A percentile compares a stretch with the other conserved stretches of the same genome.
phyloP scores from a whole-genome alignment of 2,329 filamentous ascomycete genomes.

The Pseudogymnoascus sp. region DNA sequence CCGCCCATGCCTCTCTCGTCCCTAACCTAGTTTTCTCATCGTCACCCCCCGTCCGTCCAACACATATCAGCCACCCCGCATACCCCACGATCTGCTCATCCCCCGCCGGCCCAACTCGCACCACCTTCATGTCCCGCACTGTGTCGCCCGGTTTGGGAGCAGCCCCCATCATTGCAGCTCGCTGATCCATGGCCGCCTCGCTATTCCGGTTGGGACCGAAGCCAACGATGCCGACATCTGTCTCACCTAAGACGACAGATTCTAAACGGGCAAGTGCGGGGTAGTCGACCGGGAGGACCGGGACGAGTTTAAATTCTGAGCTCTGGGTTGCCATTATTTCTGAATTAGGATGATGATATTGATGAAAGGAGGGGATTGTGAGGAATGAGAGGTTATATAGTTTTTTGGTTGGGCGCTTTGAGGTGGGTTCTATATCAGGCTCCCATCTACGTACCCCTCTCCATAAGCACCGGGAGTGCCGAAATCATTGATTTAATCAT shows the following conservation, averaged over 20 bases:
- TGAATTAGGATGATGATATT: not conserved
- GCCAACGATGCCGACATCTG: slow-evolving; percentile 15
- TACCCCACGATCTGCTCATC: slow-evolving; percentile 16
- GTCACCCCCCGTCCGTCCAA: not conserved
- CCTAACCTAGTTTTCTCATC: not conserved
- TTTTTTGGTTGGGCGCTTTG: not conserved
- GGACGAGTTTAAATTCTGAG: slow-evolving; percentile 8
- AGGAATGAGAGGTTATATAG: not conserved
- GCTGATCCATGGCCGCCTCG: slow-evolving; percentile 14
- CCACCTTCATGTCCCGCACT: not conserved
- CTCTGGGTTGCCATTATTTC: not conserved
- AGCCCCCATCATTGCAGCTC: not conserved
- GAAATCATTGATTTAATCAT: too few species aligned
- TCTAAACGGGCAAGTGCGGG: slow-evolving; percentile 14
- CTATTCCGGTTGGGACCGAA: slow-evolving; percentile 11
- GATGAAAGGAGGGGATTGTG: not conserved
- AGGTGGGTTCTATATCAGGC: not conserved
- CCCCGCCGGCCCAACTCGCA: slow-evolving; percentile 14
- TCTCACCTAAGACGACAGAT: slow-evolving; percentile 13
- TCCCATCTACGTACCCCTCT: not conserved
- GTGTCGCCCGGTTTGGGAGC: not conserved
- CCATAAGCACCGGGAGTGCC: too few species aligned
- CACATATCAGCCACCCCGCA: slow-evolving; percentile 17
- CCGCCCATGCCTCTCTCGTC: not conserved
- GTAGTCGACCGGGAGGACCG: slow-evolving; percentile 13